phyloP scores from a whole-genome alignment of 2,329 filamentous ascomycete genomes.

The Neofusicoccum cordaticola region DNA sequence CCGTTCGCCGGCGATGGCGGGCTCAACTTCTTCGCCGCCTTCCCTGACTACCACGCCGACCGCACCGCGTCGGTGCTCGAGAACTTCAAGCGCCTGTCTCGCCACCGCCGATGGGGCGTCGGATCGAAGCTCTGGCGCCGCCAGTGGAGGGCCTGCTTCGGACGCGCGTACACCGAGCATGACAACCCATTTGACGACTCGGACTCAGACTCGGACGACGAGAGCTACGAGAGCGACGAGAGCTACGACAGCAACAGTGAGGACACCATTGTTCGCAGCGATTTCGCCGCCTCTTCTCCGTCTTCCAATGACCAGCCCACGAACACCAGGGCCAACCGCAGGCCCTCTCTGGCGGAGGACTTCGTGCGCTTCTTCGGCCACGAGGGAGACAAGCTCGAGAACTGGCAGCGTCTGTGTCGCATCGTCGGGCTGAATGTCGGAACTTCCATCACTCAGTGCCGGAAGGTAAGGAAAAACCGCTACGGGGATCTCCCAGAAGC shows the following conservation, averaged over 20 bases:
- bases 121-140: conserved; percentile 18
- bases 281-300: not conserved
- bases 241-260: no score
- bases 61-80: not conserved
- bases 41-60: not conserved
- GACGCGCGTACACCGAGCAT: not conserved
- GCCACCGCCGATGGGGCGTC: not conserved
- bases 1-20: not conserved
- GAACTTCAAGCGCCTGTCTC: conserved; percentile 4
- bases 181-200: not conserved
- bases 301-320: no score
- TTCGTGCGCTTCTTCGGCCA: conserved; percentile 24
- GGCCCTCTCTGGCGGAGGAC: not conserved
- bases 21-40: not conserved
- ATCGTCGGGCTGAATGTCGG: conserved; percentile 24
- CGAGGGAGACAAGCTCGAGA: conserved; percentile 21
- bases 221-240: not conserved
- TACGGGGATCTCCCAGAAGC: no score
- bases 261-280: not conserved
- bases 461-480: conserved; percentile 22
- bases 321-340: no score
- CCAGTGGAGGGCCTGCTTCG: conserved; percentile 24
- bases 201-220: not conserved
- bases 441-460: conserved; percentile 26
- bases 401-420: conserved; percentile 28